phyloP scores from a whole-genome alignment of 257 asterid genomes.

The Henckelia pumila region DNA sequence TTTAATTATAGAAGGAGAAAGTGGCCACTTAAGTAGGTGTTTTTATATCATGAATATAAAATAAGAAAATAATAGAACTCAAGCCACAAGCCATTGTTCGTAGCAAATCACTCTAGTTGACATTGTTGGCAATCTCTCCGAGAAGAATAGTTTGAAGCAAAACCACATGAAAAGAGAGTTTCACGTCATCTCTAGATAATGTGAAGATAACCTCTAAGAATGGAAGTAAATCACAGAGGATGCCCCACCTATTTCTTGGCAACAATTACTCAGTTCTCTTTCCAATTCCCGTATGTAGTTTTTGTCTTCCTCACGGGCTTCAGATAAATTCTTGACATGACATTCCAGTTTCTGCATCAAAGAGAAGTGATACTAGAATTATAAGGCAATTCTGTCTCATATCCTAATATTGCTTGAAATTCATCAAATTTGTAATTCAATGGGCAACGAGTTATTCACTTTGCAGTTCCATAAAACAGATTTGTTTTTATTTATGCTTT shows the following conservation, averaged over 20 bases:
- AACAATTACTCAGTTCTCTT: slow-evolving; percentile 73
- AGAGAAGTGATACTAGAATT: slow-evolving; percentile 18
- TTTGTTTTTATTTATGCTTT: neutral
- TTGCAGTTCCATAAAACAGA: slow-evolving; percentile 1
- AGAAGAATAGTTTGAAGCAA: slow-evolving; percentile 13
- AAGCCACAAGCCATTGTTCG: neutral
- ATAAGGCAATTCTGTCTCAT: neutral
- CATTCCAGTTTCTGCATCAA: slow-evolving; percentile 64
- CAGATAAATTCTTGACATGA: slow-evolving; percentile 61
- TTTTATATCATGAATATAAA: neutral
- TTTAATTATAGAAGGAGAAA: neutral
- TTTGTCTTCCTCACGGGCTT: slow-evolving; percentile 67
- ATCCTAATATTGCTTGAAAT: slow-evolving; percentile 4
- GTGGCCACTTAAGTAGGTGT: neutral
- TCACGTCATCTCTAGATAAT: neutral
- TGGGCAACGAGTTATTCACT: neutral
- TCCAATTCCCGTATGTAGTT: slow-evolving; percentile 65
- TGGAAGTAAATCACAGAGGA: slow-evolving; percentile 10
- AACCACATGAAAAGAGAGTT: neutral
- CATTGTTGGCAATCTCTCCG: neutral
- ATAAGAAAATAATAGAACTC: neutral
- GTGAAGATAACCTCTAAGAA: neutral
- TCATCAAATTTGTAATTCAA: slow-evolving; percentile 1
- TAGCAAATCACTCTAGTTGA: slow-evolving; percentile 17
- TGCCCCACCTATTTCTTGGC: slow-evolving; percentile 80